Evolutionary conservation across 2,329 filamentous ascomycete genomes (phyloP).

Genomic region (Blastomyces gilchristii): DNA sequence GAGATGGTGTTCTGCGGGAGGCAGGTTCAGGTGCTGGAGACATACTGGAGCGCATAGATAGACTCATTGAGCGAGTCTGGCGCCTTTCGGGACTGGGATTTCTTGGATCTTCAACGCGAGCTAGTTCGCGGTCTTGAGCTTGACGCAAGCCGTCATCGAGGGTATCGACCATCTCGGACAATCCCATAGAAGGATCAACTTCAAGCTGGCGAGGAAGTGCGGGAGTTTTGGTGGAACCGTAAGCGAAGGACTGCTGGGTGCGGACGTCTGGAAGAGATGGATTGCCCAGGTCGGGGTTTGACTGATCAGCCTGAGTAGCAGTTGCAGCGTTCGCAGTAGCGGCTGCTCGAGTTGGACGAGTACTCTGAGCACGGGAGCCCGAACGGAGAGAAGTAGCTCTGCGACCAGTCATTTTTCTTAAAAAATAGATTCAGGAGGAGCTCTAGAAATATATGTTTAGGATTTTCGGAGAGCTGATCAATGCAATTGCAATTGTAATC

Average conservation of each 20-base stretch:
- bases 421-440: not conserved
- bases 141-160: conserved; percentile 25
- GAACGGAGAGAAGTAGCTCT: not conserved
- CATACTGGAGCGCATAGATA: not conserved
- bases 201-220: conserved; percentile 28
- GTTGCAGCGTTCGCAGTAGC: not conserved
- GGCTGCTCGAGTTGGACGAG: not conserved
- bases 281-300: conserved; percentile 19
- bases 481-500: not conserved
- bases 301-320: not conserved
- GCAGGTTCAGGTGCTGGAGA: conserved; percentile 3
- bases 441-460: not conserved
- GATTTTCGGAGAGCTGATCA: not conserved
- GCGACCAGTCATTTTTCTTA: conserved; percentile 1
- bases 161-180: conserved; percentile 25
- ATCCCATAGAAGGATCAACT: conserved; percentile 22
- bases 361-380: not conserved
- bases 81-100: conserved; percentile 9
- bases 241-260: conserved; percentile 32
- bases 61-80: conserved; percentile 10
- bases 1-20: not conserved
- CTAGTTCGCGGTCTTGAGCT: conserved; percentile 19
- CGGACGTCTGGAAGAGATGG: conserved; percentile 29
- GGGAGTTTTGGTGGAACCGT: conserved; percentile 30
- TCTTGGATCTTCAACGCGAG: conserved; percentile 17